phyloP scores from a whole-genome alignment of 2,329 filamentous ascomycete species.

The Claviceps monticola region DNA sequence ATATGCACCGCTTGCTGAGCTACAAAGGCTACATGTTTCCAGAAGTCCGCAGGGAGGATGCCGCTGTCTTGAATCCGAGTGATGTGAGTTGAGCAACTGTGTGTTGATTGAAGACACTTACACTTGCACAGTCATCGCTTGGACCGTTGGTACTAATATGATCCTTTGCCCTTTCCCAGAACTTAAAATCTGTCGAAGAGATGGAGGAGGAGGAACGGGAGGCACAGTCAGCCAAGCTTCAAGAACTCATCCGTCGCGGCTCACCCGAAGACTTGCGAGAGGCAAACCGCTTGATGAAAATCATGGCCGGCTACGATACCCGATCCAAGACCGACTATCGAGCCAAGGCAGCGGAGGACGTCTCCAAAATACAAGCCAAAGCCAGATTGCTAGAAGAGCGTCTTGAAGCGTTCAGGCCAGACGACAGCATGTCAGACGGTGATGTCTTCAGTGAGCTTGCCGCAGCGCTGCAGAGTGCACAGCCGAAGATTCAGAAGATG shows the following conservation, averaged over 20 bases:
- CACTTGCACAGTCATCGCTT: too few relatives aligned
- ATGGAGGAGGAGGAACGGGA: constrained; percentile 96
- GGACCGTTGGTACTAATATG: constrained; percentile 15
- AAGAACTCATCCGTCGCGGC: constrained; percentile 87
- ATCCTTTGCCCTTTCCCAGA: constrained; percentile 34
- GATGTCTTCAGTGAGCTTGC: constrained; percentile 74
- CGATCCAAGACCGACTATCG: constrained; percentile 94
- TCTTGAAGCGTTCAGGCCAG: constrained; percentile 67
- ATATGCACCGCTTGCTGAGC: constrained; percentile 91
- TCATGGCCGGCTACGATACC: constrained; percentile 97
- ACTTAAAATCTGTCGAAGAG: constrained; percentile 88
- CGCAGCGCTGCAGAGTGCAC: constrained; percentile 75
- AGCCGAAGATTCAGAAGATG: constrained; percentile 99
- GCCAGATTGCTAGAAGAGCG: constrained; percentile 85
- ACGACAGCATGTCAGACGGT: constrained; percentile 59
- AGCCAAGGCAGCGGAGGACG: constrained; percentile 92
- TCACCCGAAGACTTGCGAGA: constrained; percentile 89
- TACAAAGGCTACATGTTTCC: constrained; percentile 98
- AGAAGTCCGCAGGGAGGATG: constrained; percentile 82
- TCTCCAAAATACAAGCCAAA: constrained; percentile 90
- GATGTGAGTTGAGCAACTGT: constrained; percentile 51
- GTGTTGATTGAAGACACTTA: not conserved
- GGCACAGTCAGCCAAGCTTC: constrained; percentile 93
- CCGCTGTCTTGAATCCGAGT: constrained; percentile 89
- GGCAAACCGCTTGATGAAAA: constrained; percentile 94